Evolutionary conservation across 352 stramenopile genomes (phyloP).

Genomic region (Phytopythium boreale): DNA sequence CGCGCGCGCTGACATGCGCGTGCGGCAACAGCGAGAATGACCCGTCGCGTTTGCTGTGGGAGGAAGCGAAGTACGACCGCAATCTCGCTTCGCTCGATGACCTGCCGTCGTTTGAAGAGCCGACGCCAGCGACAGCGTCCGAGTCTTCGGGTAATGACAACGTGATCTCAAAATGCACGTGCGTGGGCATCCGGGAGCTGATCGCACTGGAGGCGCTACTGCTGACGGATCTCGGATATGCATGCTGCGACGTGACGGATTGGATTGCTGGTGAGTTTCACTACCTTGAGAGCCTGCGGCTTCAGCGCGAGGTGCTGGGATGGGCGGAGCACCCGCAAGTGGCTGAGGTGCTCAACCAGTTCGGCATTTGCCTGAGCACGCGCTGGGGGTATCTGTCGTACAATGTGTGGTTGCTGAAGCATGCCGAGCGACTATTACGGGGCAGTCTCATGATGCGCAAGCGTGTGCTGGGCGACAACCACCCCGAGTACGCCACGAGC

Average conservation of each 20-base stretch:
- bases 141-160: background rate
- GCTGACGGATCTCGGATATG: conserved; percentile 74
- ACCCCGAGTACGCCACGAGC: conserved; percentile 79
- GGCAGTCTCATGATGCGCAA: conserved; percentile 65
- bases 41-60: conserved; percentile 53
- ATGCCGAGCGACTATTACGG: conserved; percentile 69
- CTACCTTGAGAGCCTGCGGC: conserved; percentile 69
- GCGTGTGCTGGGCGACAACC: conserved; percentile 65
- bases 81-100: conserved; percentile 58
- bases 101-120: conserved; percentile 61
- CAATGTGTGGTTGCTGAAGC: conserved; percentile 75
- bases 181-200: conserved; percentile 70
- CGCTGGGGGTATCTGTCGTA: conserved; percentile 65
- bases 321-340: conserved; percentile 77
- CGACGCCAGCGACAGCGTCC: conserved; percentile 10
- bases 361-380: conserved; percentile 77
- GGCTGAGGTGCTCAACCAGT: conserved; percentile 76
- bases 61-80: conserved; percentile 71
- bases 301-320: conserved; percentile 75
- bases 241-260: conserved; percentile 73
- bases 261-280: conserved; percentile 75
- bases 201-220: conserved; percentile 72
- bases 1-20: conserved; percentile 60
- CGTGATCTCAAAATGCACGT: conserved; percentile 32
- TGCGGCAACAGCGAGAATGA: conserved; percentile 79